Evolutionary conservation across 2,329 filamentous ascomycete genomes (phyloP).

Genomic region (Colletotrichum caudatum): DNA sequence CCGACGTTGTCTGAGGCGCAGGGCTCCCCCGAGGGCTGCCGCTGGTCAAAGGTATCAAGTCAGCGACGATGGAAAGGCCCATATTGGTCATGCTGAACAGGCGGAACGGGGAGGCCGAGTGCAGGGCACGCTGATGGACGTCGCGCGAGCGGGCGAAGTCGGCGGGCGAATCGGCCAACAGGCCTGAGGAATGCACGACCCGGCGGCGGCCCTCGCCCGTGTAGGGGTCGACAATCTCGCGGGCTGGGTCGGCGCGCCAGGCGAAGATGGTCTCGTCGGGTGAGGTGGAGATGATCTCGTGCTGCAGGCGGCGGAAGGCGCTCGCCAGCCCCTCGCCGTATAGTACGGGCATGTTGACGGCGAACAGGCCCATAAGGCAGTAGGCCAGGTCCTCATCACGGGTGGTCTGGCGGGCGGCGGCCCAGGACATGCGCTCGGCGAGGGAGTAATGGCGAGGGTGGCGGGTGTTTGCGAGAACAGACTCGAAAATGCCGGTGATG

Average conservation of each 20-base stretch:
- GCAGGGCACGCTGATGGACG: conserved; percentile 35
- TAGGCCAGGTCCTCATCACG: conserved; percentile 47
- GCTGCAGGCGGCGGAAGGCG: conserved; percentile 45
- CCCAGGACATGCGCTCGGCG: conserved; percentile 49
- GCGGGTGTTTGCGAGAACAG: conserved; percentile 21
- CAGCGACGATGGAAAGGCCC: conserved; percentile 32
- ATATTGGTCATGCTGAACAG: conserved; percentile 39
- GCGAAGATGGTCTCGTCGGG: conserved; percentile 40
- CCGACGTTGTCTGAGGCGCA: not conserved
- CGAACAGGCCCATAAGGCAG: conserved; percentile 48
- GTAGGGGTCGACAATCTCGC: conserved; percentile 10
- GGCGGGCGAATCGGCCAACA: conserved; percentile 31
- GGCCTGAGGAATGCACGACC: conserved; percentile 17
- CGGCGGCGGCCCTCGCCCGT: conserved; percentile 24
- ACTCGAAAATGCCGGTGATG: conserved; percentile 37
- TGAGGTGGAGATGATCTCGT: conserved; percentile 34
- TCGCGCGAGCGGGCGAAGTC: conserved; percentile 30
- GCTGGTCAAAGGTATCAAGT: conserved; percentile 6
- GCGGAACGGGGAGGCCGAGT: conserved; percentile 26
- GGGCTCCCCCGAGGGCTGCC: conserved; percentile 12
- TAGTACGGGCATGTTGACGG: conserved; percentile 46
- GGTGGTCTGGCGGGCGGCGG: conserved; percentile 44
- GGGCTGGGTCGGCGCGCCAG: conserved; percentile 24
- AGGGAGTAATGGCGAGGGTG: conserved; percentile 43
- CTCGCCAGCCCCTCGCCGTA: conserved; percentile 47